Percentiles rank a stretch among this genome's conserved stretches.
These are phyloP conservation scores for Penicillium sclerotiorum DNA, from an alignment of 2,329 filamentous ascomycete species.

Conservation along the genomic window DNA sequence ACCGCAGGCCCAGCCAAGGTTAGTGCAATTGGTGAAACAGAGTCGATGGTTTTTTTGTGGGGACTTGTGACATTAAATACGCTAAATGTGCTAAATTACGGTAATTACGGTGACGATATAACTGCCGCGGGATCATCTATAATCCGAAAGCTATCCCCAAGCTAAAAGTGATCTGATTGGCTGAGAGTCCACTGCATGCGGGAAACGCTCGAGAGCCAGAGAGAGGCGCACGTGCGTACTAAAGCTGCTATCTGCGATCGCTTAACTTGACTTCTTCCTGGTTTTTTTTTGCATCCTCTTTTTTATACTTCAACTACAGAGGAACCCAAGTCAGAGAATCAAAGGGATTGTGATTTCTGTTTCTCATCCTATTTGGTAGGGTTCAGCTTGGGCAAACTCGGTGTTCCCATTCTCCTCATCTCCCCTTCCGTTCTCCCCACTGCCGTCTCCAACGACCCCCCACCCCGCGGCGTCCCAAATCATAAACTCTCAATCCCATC, in stretches of 20 bases:
- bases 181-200: neutral
- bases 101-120: neutral
- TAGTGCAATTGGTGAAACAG: too few relatives aligned
- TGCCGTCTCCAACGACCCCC: neutral
- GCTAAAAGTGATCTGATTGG: conserved; percentile 16
- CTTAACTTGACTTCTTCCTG: neutral
- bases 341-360: neutral
- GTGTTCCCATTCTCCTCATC: neutral
- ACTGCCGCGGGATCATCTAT: neutral
- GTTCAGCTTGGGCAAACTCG: neutral
- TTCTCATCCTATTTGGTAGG: neutral
- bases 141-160: neutral
- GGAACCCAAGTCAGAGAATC: too few relatives aligned
- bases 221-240: conserved; percentile 15
- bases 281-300: too few relatives aligned
- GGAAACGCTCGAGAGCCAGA: conserved; percentile 4
- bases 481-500: neutral
- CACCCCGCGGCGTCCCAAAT: neutral
- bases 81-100: neutral
- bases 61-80: neutral
- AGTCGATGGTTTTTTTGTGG: neutral
- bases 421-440: neutral
- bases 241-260: neutral
- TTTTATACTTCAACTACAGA: too few relatives aligned
- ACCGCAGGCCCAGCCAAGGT: too few relatives aligned